Evolutionary conservation across 208 protist species (phyloP), one percentile per base, ranked within the genome.

Genomic region (Crithidia acanthocephali): DNA sequence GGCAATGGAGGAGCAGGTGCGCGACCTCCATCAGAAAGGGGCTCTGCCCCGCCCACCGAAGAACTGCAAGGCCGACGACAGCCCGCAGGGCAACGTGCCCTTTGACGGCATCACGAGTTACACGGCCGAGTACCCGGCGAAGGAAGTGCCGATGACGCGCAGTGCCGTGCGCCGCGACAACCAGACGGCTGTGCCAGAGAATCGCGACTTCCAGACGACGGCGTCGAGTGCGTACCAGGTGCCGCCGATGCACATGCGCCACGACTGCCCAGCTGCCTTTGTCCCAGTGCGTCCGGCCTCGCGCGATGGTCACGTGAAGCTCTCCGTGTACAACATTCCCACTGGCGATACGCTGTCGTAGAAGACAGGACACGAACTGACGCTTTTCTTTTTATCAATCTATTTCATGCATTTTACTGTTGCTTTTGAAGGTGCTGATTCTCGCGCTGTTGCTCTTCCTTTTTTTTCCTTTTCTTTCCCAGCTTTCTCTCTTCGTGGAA

Each of bases 91-190:
- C 42, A 76, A 82, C 68, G 42, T 91, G 35, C 91, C 91, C 20
- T 96, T 96, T 70, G 88, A 96, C 74, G 91, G 82, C 64, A 83
- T 94, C 67, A 91, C 88, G 45, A 96, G 65, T 63, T 96, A 96
- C 84, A 96, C 87, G 9, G 91, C 83, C 9, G 91, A 96, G 53
- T 96, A 92, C 78, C 91, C 86, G 35, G 68, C 86, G 57, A 96
- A 96, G 87, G 81, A 96, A 62, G 85, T 84, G 51, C 81, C 90
- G 22, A 59, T 83, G 53, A 68, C 48, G 22, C 82, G 57, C 80
- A 67, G 50, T 67, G 58, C 67, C 61, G 37, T 63, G 51, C 59
- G 67, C 53, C 79, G 67, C 64, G 73, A 78, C 64, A 50, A 27
- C 18, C 44, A 63, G 37, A 27, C 22, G 28, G 50, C 68, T 32